phyloP scores from a whole-genome alignment of 2,329 filamentous ascomycete species.

The Ascochyta pisi region DNA sequence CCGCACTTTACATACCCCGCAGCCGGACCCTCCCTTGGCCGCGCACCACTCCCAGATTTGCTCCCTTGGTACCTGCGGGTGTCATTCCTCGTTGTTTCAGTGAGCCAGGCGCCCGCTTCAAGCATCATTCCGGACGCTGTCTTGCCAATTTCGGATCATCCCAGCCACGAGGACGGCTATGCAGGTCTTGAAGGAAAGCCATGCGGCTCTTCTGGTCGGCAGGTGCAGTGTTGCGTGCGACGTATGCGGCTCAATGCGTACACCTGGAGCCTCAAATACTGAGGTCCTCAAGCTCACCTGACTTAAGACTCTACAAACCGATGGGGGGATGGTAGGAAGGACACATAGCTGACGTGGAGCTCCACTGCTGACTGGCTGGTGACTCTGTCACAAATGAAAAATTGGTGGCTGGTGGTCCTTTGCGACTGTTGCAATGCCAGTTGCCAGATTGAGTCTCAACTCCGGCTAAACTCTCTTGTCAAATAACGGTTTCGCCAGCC shows the following conservation, averaged over 20 bases:
- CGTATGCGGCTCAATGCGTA: slow-evolving; percentile 17
- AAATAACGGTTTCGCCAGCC: slow-evolving; percentile 14
- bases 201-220: slow-evolving; percentile 8
- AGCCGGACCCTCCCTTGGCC: slow-evolving; percentile 18
- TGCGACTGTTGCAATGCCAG: slow-evolving; percentile 17
- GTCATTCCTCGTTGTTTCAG: slow-evolving; percentile 22
- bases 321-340: not conserved
- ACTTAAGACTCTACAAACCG: not conserved
- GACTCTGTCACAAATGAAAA: slow-evolving; percentile 12
- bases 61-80: slow-evolving; percentile 21
- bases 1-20: slow-evolving; percentile 14
- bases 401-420: slow-evolving; percentile 17
- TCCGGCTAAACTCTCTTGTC: slow-evolving; percentile 7
- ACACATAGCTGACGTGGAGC: not conserved
- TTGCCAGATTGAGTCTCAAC: slow-evolving; percentile 9
- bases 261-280: not conserved
- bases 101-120: slow-evolving; percentile 11
- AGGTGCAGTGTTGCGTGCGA: slow-evolving; percentile 6
- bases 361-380: slow-evolving; percentile 5
- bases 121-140: slow-evolving; percentile 21
- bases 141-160: slow-evolving; percentile 11
- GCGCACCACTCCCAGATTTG: not conserved
- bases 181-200: slow-evolving; percentile 11
- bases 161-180: slow-evolving; percentile 17
- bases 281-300: not conserved